Base-by-base conservation (phyloP, 139 green algal species). In the Coelastrella sp. region DNA sequence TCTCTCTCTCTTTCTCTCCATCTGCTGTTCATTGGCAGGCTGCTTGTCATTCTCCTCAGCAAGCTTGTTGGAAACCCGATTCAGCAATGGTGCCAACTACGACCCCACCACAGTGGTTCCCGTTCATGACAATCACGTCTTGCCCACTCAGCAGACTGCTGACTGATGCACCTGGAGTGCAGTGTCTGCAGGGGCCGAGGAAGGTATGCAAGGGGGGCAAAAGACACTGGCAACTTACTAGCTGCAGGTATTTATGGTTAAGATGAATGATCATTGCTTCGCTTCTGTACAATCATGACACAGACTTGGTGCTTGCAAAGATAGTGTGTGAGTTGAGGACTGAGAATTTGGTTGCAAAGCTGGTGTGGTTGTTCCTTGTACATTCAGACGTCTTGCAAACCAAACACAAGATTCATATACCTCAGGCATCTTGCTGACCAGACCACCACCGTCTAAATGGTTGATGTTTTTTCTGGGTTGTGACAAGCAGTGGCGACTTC, bases 31-130 rank as follows among this genome's bases (percentile, higher is more conserved):
- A n/a, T n/a, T n/a, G n/a, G n/a, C 79, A 92, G 84, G 86, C 94
- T 48, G 87, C 91, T 4, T 69, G 95, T 50, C 84, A 93, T 41
- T 87, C 91, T 41, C 89, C 95, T 30, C 86, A 91, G 60, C 92
- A 96, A 99, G 99, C 89, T 86, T 92, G 3, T 92, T 99, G 3
- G 95, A 98, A 89, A 77, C 98, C 23, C 83, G 92, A n/a, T 97
- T 96, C 89, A 92, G 78, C 66, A 90, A 93, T 30, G 95, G 95
- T 19, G 95, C 94, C 23, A 89, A 88, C 41, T 92, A 94, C 86
- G 90, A 96, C 81, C 95, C 93, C 4, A 80, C 48, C 19, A 32
- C 7, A 8, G 30, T 59, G 1, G 23, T 59, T 19, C 51, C 51
- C 2, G 57, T 35, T 3, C n/a, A 50, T 25, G 62, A 78, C 63